Evolutionary conservation across 192 early-diverging fungal species (phyloP), one percentile per base, ranked within the genome.

Genomic region (Dissophora ornata): DNA sequence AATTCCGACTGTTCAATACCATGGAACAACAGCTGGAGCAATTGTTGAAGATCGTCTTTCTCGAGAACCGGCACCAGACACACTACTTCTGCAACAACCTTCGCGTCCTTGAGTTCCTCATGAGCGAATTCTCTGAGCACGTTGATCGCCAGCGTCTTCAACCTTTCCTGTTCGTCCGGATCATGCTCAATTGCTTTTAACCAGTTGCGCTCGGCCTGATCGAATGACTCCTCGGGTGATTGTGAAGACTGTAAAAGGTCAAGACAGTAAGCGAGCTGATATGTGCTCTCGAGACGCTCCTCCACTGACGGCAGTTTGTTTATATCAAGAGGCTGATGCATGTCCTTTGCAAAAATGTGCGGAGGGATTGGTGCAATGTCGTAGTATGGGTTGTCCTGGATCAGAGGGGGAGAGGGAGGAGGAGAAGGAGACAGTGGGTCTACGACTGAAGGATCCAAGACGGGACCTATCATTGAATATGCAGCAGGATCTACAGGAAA

Each of bases 181-280:
- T 59, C 28, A 18, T 44, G 29, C 15, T 25, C 15, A 3, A 6
- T 59, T 3, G 41, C 26, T 18, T 46, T 7, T 30, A 25, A 42
- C 57, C 57, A 59, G 10, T 2, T 25, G 4, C 40, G 42, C 5
- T 40, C 57, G 10, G 41, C 12, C 2, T 15, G 1, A 16, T 30
- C 42, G 28, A 59, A 42, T 1, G 4, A 33, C 8, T 45, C 26
- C 8, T 28, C 19, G 2, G 57, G 18, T 1, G 29, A 29, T 16
- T 9, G 2, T 25, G 57, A 30, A 45, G 42, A 12, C 11, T 44
- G 26, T 13, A 59, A 42, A 5, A 59, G 28, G 18, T 42, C 25
- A 11, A 59, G 57, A 25, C 42, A 59, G 28, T 30, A 45, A 1
- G 42, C 42, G 25, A 59, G 57, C 24, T 59, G 57, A 3, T 7